Conservation (phyloP, 176 grass and related monocot species). For the Carex pumila region DNA sequence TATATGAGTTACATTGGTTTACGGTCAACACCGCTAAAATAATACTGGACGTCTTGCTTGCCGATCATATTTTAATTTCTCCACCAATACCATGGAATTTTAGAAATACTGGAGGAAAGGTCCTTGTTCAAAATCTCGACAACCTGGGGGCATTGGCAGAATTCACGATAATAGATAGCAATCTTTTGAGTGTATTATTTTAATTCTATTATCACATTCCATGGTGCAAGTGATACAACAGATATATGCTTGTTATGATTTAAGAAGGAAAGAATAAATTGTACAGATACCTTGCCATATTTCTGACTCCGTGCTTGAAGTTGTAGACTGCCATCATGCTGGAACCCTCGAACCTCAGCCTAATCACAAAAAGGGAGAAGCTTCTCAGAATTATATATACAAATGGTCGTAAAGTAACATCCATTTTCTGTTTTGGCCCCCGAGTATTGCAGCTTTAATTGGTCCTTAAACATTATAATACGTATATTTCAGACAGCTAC, state of each 20-base stretch:
- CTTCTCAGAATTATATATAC: not conserved
- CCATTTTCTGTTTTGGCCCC: not conserved
- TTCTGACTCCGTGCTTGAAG: conserved; percentile 99
- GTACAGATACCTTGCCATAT: conserved; percentile 69
- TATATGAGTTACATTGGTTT: not conserved
- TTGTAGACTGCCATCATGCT: conserved; percentile 88
- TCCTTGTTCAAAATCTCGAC: not conserved
- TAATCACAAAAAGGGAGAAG: conserved; percentile 21
- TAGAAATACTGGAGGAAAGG: not conserved
- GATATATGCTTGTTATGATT: not conserved
- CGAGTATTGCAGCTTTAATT: not conserved
- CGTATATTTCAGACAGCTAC: not conserved
- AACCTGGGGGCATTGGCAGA: not conserved
- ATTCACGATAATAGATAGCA: not conserved
- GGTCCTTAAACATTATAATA: not conserved
- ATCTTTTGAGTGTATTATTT: not conserved
- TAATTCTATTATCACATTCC: not conserved
- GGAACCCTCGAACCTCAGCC: conserved; percentile 94
- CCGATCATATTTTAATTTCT: not conserved
- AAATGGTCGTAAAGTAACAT: too few species aligned
- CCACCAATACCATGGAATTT: not conserved
- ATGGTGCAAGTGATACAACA: not conserved
- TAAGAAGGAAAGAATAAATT: not conserved
- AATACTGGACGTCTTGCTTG: not conserved
- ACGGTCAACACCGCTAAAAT: not conserved